Base-by-base conservation (phyloP, 192 early-diverging fungal species). In the Geranomyces michiganensis region DNA sequence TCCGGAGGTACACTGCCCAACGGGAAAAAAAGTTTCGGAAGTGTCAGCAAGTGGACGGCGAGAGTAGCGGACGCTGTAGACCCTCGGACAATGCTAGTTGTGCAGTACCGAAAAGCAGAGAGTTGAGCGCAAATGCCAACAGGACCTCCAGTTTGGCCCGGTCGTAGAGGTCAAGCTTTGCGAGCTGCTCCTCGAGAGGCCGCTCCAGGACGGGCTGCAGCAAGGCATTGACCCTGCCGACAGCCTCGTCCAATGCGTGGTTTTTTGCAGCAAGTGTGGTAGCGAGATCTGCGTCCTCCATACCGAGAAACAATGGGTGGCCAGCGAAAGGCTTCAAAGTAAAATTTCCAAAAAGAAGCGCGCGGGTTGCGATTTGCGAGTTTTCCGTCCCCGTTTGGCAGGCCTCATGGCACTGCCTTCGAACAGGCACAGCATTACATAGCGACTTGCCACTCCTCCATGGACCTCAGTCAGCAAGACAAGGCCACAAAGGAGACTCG, bases 401-500 rank as follows among this genome's bases (percentile, higher is more conserved):
- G 36, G 5, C 36, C 36, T 10, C 36, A 41, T 41, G 36, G 36
- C 36, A 41, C 36, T 41, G 36, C 36, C 36, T 41, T 10, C 36
- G 10, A 3, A 41, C 36, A 41, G 36, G 36, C 36, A 41, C 3
- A 3, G 3, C 36, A 41, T 10, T 7, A 41, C 36, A 10, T 10
- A 41, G 5, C 36, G 5, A 10, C 36, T 41, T 10, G 36, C 36
- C 36, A 10, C n/a, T 41, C 36, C 36, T 41, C 10, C 36, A 41
- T 41, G 36, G 36, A 41, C 10, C 36, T 41, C 36, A 41, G 36
- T 41, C 73, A 72, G 22, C 60, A 77, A 19, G 88, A 89, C 26
- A 87, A 89, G 58, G 76, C 86, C 15, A 45, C 85, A 2, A 88
- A 87, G 56, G 92, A 92, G 66, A 77, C 83, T 61, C 88, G 88